These are phyloP conservation scores for Solanum boliviense DNA, from an alignment of 257 asterid genomes.

Conservation along the genomic window DNA sequence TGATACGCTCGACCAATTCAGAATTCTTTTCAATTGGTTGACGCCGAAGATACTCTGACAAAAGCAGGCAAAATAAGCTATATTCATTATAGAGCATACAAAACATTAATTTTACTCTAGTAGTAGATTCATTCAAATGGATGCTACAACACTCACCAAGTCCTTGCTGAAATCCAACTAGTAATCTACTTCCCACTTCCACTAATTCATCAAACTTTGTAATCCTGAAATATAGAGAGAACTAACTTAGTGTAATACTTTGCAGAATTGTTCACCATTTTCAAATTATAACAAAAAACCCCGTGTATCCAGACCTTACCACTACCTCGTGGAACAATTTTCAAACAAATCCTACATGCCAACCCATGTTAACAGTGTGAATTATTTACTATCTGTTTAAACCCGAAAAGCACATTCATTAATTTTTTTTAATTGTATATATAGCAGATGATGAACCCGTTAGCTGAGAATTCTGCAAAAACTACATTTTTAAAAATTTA, in stretches of 20 bases:
- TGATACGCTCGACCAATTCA: conserved; percentile 31
- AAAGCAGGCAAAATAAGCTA: neutral
- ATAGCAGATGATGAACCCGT: neutral
- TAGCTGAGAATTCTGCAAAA: neutral
- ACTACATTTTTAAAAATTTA: neutral
- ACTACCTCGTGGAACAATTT: neutral
- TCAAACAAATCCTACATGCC: neutral
- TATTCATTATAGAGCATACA: neutral
- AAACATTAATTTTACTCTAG: neutral
- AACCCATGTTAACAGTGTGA: neutral
- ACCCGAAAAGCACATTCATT: neutral
- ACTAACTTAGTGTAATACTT: neutral
- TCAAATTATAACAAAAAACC: no score
- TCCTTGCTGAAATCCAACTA: conserved; percentile 58
- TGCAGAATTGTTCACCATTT: neutral
- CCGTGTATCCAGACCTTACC: neutral
- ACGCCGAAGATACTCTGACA: conserved; percentile 40
- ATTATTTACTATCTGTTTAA: neutral
- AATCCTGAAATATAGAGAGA: conserved; percentile 29
- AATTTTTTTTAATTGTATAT: neutral
- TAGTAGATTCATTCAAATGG: neutral
- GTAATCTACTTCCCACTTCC: conserved; percentile 37
- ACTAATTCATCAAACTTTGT: conserved; percentile 53
- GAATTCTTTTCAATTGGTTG: conserved; percentile 36
- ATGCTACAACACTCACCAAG: conserved; percentile 34